Conservation (phyloP, 2,329 filamentous ascomycete species). For the Fusarium fujikuroi region DNA sequence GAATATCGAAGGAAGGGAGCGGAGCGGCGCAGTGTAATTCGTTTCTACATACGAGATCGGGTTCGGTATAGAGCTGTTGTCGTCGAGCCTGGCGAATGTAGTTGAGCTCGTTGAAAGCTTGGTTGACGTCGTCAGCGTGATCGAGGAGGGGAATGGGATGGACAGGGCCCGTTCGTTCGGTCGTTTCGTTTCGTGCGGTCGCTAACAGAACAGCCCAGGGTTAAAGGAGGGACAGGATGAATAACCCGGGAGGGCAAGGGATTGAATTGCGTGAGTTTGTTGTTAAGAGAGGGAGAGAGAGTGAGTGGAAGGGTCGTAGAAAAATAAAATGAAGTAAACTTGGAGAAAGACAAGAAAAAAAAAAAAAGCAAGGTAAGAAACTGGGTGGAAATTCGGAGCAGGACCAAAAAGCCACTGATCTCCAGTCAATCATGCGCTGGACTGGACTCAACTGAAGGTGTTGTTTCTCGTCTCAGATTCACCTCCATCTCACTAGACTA, state of each 20-base stretch:
- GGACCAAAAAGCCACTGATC: conserved; percentile 29
- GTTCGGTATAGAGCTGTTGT: conserved; percentile 7
- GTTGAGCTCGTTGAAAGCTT: conserved; percentile 19
- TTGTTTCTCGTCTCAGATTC: conserved; percentile 25
- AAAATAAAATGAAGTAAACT: not conserved
- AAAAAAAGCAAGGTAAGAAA: conserved; percentile 14
- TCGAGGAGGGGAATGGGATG: conserved; percentile 25
- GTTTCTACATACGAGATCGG: conserved; percentile 41
- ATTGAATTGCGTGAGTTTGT: conserved; percentile 16
- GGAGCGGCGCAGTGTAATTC: conserved; percentile 20
- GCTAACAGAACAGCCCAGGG: conserved; percentile 24
- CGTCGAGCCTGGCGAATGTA: not conserved
- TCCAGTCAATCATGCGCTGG: conserved; percentile 37
- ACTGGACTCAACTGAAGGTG: conserved; percentile 23
- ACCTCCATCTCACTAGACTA: not conserved
- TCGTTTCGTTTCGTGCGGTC: conserved; percentile 38
- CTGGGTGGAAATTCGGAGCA: conserved; percentile 31
- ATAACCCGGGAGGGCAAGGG: conserved; percentile 21
- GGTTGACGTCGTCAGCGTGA: conserved; percentile 31
- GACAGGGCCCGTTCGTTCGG: not conserved
- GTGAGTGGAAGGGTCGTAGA: not conserved
- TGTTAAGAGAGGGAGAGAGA: conserved; percentile 11
- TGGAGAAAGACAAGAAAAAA: not conserved
- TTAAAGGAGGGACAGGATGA: conserved; percentile 32
- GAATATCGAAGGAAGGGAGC: conserved; percentile 34